A percentile compares a stretch with the other conserved stretches of the same genome.
Evolutionary conservation across 805 yeast genomes (phyloP).

Genomic region (Debaryomyces maramus): DNA sequence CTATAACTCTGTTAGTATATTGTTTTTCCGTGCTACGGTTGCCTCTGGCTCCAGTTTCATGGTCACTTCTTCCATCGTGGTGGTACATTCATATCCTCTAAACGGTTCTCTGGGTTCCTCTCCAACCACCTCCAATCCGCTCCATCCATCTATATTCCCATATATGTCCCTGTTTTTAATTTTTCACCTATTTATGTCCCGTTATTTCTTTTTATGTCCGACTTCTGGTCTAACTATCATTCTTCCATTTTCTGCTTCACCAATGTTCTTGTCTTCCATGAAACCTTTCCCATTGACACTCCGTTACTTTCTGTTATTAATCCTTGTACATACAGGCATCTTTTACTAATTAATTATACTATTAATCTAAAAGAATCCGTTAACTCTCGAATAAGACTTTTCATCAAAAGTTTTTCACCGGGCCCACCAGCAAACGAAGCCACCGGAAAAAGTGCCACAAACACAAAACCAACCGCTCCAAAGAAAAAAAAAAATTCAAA

Average conservation of each 20-base stretch:
- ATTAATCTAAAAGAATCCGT: no score
- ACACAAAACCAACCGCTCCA: no score
- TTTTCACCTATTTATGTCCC: not conserved
- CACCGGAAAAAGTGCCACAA: not conserved
- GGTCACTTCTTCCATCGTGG: no score
- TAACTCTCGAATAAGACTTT: constrained; percentile 1
- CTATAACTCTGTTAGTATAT: constrained; percentile 45
- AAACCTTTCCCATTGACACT: not conserved
- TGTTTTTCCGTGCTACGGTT: not conserved
- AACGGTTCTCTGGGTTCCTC: no score
- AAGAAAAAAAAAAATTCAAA: no score
- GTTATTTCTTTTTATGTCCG: not conserved
- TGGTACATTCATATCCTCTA: no score
- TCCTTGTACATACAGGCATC: constrained; percentile 45
- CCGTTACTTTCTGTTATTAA: not conserved
- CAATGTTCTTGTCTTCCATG: no score
- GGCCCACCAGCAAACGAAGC: not conserved
- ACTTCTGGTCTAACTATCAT: not conserved
- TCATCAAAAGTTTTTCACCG: not conserved
- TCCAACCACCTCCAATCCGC: no score
- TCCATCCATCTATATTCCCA: not conserved
- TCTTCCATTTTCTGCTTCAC: not conserved
- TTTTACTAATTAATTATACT: constrained; percentile 15
- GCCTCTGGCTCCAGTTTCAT: not conserved
- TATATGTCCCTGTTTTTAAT: not conserved